Base-by-base conservation (phyloP, 164 flowering plant species). In the Annona squamosa region DNA sequence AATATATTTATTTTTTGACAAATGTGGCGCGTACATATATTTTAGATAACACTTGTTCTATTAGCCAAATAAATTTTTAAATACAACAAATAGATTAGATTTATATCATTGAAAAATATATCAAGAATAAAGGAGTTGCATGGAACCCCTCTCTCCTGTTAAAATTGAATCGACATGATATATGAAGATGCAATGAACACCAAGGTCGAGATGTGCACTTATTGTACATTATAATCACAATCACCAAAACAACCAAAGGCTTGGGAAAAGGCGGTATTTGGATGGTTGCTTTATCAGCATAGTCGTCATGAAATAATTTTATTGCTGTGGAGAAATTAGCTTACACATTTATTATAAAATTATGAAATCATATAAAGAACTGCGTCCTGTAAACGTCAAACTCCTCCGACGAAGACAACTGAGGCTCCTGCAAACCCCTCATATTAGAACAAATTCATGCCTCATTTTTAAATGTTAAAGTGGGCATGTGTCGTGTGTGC, bases 391-490 rank as follows among this genome's bases (percentile, higher is more conserved):
- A 76, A 67, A 82, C 78, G 69, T 85, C 82, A 65, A 85, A 85
- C 68, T 12, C 73, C 73, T 83, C 80, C 4, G 88, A 77, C 65
- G 88, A 79, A 48, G 86, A 80, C 71, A 85, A 67, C 62, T 80
- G 84, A 66, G 84, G 80, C 66, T 76, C 86, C 86, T 84, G 79
- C 81, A 63, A n/a, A 65, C 5, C 46, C 43, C 44, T 52, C 10
- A 52, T 52, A 16, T 52, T 13, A 52, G 59, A 10, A 52, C 9
- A 52, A 52, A 52, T 52, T 16, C 37, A 26, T 26, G 37, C 37
- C 37, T 26, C 37, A 26, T 26, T 26, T 26, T 26, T 26, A 26
- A 26, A 26, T 26, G 37, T 26, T 26, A 26, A 26, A 26, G 37
- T 26, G 37, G 37, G 37, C 37, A 26, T 26, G 37, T 26, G 37